Base-by-base conservation (phyloP, 371 early-diverging fungal species). In the Mucor mucedo region DNA sequence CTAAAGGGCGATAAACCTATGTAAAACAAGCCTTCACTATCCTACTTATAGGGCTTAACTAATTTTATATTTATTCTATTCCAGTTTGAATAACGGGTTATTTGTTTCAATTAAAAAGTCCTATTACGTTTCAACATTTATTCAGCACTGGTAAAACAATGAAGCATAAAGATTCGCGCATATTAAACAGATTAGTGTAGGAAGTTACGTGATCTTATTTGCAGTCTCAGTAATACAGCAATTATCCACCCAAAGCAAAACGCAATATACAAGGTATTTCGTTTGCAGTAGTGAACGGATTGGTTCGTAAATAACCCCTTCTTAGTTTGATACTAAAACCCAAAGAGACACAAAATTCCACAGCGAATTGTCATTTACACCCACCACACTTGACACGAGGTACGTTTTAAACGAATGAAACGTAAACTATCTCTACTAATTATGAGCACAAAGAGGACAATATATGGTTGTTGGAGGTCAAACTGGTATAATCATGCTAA, bases 151-250 rank as follows among this genome's bases (percentile, higher is more conserved):
- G 62, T 62, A 48, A 56, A 42, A 30, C 27, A 35, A 54, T 14
- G 4, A 10, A 39, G 10, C 13, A 39, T 35, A 7, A 14, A 4
- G n/a, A 16, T 21, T 27, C 3, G 8, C n/a, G 39, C 39, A 5
- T 42, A n/a, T 16, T 35, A 40, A 14, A 28, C 27, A 8, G 33
- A 47, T 9, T 29, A 32, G 4, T 41, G 8, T 44, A 91, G 93
- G 95, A 95, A 96, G 74, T 81, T 96, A 38, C 78, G 94, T 38
- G 93, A 96, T 73, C 84, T 96, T 64, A 73, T 93, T n/a, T 62
- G 81, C 1, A 89, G 91, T 55, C 88, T 55, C 16, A 10, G 11
- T 39, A 55, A 62, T 16, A 38, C 28, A 2, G 47, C 30, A 16
- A 45, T 62, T 53, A 55, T 55, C 6, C 62, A 48, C 38, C 54